Conservation (phyloP, 164 flowering plant genomes). For the Vitis cinerea region DNA sequence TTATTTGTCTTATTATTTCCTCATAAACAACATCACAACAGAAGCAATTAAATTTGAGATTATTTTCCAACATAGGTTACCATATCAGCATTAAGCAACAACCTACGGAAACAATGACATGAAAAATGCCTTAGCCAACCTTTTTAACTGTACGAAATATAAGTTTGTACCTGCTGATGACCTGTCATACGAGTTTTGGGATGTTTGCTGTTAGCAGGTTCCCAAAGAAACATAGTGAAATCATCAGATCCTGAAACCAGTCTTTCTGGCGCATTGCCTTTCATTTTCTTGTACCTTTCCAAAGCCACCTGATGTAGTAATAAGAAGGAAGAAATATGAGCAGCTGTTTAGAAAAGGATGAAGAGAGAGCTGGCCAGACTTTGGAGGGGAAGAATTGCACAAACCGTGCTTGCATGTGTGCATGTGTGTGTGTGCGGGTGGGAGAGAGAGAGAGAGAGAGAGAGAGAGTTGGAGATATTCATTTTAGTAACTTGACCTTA, state of each 20-base stretch:
- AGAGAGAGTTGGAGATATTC: too few species aligned
- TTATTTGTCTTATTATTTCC: neutral
- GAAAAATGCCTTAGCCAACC: neutral
- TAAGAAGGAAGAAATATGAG: neutral
- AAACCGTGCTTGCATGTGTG: too few species aligned
- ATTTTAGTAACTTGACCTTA: too few species aligned
- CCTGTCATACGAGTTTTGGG: constrained; percentile 92
- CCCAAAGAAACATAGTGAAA: constrained; percentile 97
- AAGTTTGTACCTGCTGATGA: constrained; percentile 83
- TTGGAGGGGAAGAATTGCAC: too few species aligned
- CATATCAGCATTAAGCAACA: too few species aligned
- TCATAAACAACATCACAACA: neutral
- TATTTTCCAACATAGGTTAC: too few species aligned
- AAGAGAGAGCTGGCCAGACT: neutral
- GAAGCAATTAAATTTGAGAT: neutral
- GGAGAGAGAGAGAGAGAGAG: too few species aligned
- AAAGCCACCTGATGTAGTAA: constrained; percentile 63
- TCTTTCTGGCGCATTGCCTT: constrained; percentile 86
- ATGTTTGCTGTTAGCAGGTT: constrained; percentile 82
- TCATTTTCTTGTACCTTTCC: constrained; percentile 85
- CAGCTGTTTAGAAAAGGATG: neutral
- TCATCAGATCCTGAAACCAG: constrained; percentile 99
- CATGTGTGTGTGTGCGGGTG: too few species aligned
- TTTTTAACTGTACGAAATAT: neutral
- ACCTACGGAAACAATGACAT: neutral